A percentile compares a stretch with the other conserved stretches of the same genome.
phyloP scores from a whole-genome alignment of 2,329 filamentous ascomycete species.

The Cladosporium phlei region DNA sequence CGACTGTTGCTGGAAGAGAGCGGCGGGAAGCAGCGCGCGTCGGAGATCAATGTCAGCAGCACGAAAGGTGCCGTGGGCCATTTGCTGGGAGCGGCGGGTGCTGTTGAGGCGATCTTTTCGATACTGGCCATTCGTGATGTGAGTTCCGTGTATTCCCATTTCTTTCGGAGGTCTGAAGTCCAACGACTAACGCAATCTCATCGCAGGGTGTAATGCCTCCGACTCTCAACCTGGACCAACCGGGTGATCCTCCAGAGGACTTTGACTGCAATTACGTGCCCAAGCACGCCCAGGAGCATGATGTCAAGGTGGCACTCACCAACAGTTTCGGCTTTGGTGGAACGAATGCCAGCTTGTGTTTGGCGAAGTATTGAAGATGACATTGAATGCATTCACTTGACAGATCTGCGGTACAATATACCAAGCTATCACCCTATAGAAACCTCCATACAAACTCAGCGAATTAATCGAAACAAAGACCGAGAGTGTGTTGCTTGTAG shows the following conservation, averaged over 20 bases:
- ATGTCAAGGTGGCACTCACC: constrained; percentile 70
- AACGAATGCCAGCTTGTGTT: constrained; percentile 86
- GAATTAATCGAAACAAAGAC: no score
- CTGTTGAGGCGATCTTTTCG: constrained; percentile 82
- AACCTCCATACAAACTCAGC: no score
- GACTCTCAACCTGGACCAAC: constrained; percentile 72
- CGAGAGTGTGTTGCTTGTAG: no score
- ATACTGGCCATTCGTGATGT: constrained; percentile 76
- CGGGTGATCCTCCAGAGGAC: constrained; percentile 54
- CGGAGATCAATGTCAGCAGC: constrained; percentile 76
- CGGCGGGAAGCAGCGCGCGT: constrained; percentile 56
- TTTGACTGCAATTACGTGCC: constrained; percentile 85
- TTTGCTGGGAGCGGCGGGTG: constrained; percentile 83
- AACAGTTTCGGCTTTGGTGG: constrained; percentile 99
- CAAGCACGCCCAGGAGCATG: constrained; percentile 61
- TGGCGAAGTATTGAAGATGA: constrained; percentile 50
- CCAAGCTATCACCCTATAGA: no score
- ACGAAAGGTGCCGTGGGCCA: constrained; percentile 93
- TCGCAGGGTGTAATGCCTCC: constrained; percentile 73
- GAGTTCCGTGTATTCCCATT: constrained; percentile 37
- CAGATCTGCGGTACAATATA: no score
- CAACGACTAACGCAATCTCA: background rate
- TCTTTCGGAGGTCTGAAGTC: background rate
- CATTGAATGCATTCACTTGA: no score
- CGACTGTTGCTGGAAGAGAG: constrained; percentile 68